Percentiles rank a stretch among this genome's conserved stretches.
phyloP scores from a whole-genome alignment of 306 rosid species.

The Cicer arietinum region DNA sequence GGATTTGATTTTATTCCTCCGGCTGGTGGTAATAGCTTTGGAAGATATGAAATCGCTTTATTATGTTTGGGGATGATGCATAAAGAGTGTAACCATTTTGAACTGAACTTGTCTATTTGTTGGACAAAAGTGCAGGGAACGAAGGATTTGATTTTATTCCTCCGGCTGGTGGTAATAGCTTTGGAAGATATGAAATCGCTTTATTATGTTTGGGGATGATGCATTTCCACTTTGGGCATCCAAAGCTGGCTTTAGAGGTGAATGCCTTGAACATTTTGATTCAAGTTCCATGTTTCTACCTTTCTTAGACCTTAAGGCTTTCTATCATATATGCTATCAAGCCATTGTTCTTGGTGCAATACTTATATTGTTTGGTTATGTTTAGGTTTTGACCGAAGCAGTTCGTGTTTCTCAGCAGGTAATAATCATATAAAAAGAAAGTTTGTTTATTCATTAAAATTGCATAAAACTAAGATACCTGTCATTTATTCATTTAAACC shows the following conservation, averaged over 20 bases:
- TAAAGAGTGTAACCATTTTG: constrained; percentile 28
- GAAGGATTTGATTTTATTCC: constrained; percentile 91
- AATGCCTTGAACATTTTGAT: constrained; percentile 38
- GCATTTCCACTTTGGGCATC: constrained; percentile 97
- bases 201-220: constrained; percentile 92
- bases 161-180: constrained; percentile 64
- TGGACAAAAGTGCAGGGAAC: constrained; percentile 96
- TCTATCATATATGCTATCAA: constrained; percentile 22
- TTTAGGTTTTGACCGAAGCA: constrained; percentile 94
- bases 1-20: constrained; percentile 88
- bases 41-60: constrained; percentile 88
- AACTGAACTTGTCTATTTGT: constrained; percentile 52
- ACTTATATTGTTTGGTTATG: constrained; percentile 41
- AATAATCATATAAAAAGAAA: constrained; percentile 44
- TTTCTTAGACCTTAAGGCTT: constrained; percentile 14
- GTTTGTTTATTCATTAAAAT: constrained; percentile 19
- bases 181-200: constrained; percentile 89
- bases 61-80: constrained; percentile 97
- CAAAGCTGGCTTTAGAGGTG: constrained; percentile 94
- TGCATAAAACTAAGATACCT: constrained; percentile 27
- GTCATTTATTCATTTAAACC: constrained; percentile 37
- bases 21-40: constrained; percentile 64
- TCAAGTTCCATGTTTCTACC: constrained; percentile 25
- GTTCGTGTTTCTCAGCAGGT: constrained; percentile 96
- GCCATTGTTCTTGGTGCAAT: constrained; percentile 25